phyloP scores from a whole-genome alignment of 169 alveolate species.

The Plasmodium billcollinsi region DNA sequence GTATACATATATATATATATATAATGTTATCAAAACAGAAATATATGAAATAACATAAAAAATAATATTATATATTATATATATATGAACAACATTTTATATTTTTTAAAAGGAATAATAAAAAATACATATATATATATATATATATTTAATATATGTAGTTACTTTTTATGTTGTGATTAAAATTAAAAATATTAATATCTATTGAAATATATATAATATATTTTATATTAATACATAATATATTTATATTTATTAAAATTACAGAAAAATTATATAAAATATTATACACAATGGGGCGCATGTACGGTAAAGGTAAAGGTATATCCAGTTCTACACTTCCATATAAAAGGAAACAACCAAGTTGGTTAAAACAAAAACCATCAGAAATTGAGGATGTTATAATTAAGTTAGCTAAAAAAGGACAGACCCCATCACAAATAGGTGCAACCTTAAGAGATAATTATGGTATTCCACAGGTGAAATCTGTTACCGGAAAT shows the following conservation, averaged over 20 bases:
- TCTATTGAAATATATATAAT: not conserved
- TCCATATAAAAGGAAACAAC: constrained; percentile 98
- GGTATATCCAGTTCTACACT: constrained; percentile 95
- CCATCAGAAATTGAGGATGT: constrained; percentile 95
- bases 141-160: too few species aligned
- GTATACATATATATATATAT: too few species aligned
- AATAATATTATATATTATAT: too few species aligned
- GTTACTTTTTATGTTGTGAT: too few species aligned
- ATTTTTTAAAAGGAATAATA: too few species aligned
- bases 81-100: too few species aligned
- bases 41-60: too few species aligned
- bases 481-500: constrained; percentile 95
- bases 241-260: not conserved
- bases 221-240: not conserved
- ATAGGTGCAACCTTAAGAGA: constrained; percentile 99
- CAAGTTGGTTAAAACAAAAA: constrained; percentile 97
- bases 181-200: too few species aligned
- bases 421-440: constrained; percentile 98
- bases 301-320: constrained; percentile 94
- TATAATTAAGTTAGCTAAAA: constrained; percentile 97
- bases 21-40: too few species aligned
- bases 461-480: constrained; percentile 98
- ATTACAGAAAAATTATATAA: not conserved
- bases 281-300: constrained; percentile 87
- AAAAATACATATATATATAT: too few species aligned